Evolutionary conservation across 768 basidiomycete species (phyloP), one percentile per base, ranked within the genome.

Genomic region (Leccinum barrowsii): DNA sequence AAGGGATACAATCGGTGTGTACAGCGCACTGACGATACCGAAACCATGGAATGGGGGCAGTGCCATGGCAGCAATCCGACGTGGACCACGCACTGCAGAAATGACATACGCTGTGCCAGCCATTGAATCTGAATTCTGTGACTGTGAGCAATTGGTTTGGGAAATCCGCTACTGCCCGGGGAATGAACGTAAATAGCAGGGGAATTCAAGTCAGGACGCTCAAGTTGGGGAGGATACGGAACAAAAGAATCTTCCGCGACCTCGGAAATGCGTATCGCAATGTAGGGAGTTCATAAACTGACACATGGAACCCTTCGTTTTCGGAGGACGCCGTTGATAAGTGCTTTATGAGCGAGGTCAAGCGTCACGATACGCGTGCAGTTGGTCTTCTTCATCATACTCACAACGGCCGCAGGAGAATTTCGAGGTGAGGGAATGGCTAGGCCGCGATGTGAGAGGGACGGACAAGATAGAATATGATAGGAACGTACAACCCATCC

Each of bases 151-250:
- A 82, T 76, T 1, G 79, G 74, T 63, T 80, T 82, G 2, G 80
- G 80, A 32, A 79, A 69, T 17, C 79, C 81, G 4, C 78, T 80
- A 4, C 79, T 80, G 12, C 80, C 81, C 5, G 78, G 80, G 1
- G 80, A 79, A 59, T 82, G 81, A 55, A 82, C 59, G 17, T 81
- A 78, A 12, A 80, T 54, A 1, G 75, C 76, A 15, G 77, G 74
- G 2, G 73, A 63, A 56, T 78, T 75, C 21, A 67, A 53, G 8
- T 70, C 66, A 3, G 68, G 63, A 8, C 59, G 65, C 34, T 19
- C 53, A 19, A 28, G 1, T 5, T 53, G 1, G 5, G 56, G 48
- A 30, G 63, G 66, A 50, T 70, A 73, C 1, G 59, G 60, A 12
- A 19, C 7, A 40, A 70, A 71, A 0, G 44, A 7, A 50, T 71